These are phyloP conservation scores for Caryopteris hybrid DNA, from an alignment of 305 asterid genomes.

Conservation along the genomic window DNA sequence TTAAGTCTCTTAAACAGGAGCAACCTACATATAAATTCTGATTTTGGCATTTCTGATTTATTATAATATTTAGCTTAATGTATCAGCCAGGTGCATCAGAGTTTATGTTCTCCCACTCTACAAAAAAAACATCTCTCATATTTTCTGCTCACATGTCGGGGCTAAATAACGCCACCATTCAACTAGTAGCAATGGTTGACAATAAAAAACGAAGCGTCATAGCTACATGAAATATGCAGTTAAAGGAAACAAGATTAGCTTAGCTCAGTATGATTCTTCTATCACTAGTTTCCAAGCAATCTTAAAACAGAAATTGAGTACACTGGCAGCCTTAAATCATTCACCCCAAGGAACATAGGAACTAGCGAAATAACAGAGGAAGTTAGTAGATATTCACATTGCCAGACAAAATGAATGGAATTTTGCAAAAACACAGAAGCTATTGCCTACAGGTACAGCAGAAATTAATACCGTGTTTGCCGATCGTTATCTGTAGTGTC, in stretches of 20 bases:
- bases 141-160: background rate
- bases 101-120: background rate
- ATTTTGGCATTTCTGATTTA: background rate
- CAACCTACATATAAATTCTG: background rate
- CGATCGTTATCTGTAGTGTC: constrained; percentile 99
- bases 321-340: background rate
- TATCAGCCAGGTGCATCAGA: background rate
- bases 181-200: background rate
- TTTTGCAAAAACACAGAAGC: constrained; percentile 4
- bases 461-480: constrained; percentile 56
- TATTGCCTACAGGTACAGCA: constrained; percentile 1
- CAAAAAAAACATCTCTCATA: background rate
- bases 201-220: background rate
- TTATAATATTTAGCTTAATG: background rate
- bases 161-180: background rate
- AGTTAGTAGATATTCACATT: background rate
- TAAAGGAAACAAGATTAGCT: constrained; percentile 3
- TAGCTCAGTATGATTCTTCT: background rate
- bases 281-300: background rate
- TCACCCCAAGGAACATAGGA: background rate
- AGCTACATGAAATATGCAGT: background rate
- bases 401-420: background rate
- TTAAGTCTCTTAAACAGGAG: background rate
- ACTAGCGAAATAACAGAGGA: background rate
- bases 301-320: background rate